Evolutionary conservation across 2,329 filamentous ascomycete genomes (phyloP), one percentile per base, ranked within the genome.

Genomic region (Ascochyta viciae-villosae): DNA sequence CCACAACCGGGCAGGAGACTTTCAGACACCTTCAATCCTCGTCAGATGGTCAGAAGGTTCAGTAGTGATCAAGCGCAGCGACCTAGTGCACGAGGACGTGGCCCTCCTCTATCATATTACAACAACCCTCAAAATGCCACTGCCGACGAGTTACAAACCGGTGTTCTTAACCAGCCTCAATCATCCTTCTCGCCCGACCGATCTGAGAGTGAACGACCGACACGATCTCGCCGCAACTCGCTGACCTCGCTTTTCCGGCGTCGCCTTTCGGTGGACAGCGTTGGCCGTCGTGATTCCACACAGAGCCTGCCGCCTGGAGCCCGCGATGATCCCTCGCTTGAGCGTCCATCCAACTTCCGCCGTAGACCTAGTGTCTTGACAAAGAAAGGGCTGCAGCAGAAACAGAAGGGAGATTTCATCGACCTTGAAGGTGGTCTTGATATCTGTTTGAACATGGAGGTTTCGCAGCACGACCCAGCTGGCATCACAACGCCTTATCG

Each of bases 401-500:
- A 65, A 22, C 71, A 70, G 23, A 62, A 67, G 24, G 62, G 68
- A 34, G 64, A 66, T n/a, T 72, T 63, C 16, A 80, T 98, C 56
- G 87, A 96, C 70, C 81, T 97, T 0, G 86, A 95, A 71, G 89
- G 89, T 27, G 92, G 92, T 0, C 80, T 99, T 9, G 92, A 97
- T 63, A 88, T 99, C 33, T 90, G 87, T 46, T 77, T 99, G 39
- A 96, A 97, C 66, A 87, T 96, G 60, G 95, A 99, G 77, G 87
- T 97, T 58, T 92, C 89, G 66, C 85, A 90, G 40, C 87, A 86
- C 60, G 92, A 99, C 66, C 94, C 95, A 0, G 84, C 90, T 0
- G 96, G 95, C 13, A 92, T 91, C 61, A 99, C 95, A 0, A 85
- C 87, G 46, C 91, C 92, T 8, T 99, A 99, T 74, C 83, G 92